Evolutionary conservation across 345 rosid genomes (phyloP).

Genomic region (Rhodamnia rubescens): DNA sequence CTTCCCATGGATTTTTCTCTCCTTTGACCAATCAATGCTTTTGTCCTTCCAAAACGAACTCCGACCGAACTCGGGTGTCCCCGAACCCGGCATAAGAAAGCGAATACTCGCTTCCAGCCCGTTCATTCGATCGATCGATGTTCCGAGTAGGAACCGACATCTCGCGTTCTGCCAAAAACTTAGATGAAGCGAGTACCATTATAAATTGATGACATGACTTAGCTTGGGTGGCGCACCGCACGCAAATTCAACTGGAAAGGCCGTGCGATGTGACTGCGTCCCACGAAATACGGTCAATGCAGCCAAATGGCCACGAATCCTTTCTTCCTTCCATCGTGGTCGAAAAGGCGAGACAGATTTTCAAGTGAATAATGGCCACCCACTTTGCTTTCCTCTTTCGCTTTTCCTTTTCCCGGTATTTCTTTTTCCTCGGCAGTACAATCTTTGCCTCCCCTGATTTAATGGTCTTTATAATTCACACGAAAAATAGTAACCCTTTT

Average conservation of each 20-base stretch:
- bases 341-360: background rate
- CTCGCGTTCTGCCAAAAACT: background rate
- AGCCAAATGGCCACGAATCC: background rate
- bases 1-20: background rate
- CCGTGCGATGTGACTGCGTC: background rate
- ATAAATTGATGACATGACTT: background rate
- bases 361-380: background rate
- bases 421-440: background rate
- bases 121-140: background rate
- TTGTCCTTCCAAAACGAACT: background rate
- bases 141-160: background rate
- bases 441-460: background rate
- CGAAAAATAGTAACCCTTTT: background rate
- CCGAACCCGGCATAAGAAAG: background rate
- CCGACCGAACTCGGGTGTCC: background rate
- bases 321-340: background rate
- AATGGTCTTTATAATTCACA: background rate
- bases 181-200: background rate
- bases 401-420: background rate
- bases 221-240: background rate
- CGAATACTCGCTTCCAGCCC: background rate
- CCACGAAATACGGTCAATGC: background rate
- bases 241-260: background rate
- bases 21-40: background rate
- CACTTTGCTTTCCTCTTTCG: background rate